Evolutionary conservation across 208 protist genomes (phyloP).

Genomic region (Trypanosoma lewisi): DNA sequence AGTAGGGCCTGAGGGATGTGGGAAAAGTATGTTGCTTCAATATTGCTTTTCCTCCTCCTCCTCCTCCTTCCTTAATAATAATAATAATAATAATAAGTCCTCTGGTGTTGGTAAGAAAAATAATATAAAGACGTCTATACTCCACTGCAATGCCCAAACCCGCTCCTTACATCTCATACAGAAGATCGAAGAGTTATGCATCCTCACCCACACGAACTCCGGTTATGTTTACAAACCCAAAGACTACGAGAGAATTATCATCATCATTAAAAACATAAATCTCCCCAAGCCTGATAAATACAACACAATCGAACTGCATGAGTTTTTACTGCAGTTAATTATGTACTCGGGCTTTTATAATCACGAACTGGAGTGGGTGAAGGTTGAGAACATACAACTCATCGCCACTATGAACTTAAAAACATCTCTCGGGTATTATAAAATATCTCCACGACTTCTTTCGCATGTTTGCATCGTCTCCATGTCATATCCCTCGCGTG

Average conservation of each 20-base stretch:
- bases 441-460: slow-evolving; percentile 93
- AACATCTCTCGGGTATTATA: slow-evolving; percentile 89
- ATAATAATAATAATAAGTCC: too few species aligned
- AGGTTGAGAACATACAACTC: slow-evolving; percentile 93
- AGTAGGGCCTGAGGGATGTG: slow-evolving; percentile 95
- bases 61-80: too few species aligned
- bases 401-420: slow-evolving; percentile 94
- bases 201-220: slow-evolving; percentile 69
- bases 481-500: slow-evolving; percentile 90
- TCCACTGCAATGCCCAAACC: slow-evolving; percentile 97
- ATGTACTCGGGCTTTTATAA: slow-evolving; percentile 97
- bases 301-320: slow-evolving; percentile 96
- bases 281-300: slow-evolving; percentile 97
- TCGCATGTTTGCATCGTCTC: slow-evolving; percentile 90
- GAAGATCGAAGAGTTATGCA: slow-evolving; percentile 94
- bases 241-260: slow-evolving; percentile 91
- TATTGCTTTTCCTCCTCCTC: slow-evolving; percentile 61
- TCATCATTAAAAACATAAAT: slow-evolving; percentile 97
- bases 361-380: slow-evolving; percentile 95
- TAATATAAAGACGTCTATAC: slow-evolving; percentile 63
- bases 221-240: slow-evolving; percentile 94
- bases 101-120: too few species aligned
- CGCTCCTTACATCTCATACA: slow-evolving; percentile 91
- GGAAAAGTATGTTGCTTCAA: slow-evolving; percentile 91
- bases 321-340: slow-evolving; percentile 97